phyloP scores from a whole-genome alignment of 208 protist species.

The Acanthamoeba healyi region DNA sequence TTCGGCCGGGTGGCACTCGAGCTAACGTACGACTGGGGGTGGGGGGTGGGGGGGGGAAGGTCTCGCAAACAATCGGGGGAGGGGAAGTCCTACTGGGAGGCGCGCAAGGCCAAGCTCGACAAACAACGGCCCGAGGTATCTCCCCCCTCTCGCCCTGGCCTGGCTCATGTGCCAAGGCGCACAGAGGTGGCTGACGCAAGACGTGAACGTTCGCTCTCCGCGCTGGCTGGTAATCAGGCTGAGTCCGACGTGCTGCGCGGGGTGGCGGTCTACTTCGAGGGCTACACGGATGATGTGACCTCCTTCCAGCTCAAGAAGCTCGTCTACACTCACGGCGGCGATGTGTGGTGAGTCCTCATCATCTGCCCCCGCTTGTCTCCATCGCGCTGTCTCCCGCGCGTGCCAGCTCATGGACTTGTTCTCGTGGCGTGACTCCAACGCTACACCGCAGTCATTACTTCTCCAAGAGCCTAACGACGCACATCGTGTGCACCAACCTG shows the following conservation, averaged over 20 bases:
- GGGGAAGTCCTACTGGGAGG: conserved; percentile 49
- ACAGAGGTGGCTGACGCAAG: too few species aligned
- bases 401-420: background rate
- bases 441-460: conserved; percentile 58
- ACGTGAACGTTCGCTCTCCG: background rate
- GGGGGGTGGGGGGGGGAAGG: background rate
- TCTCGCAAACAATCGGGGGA: background rate
- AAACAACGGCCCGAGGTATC: conserved; percentile 37
- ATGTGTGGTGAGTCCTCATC: background rate
- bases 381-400: background rate
- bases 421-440: background rate
- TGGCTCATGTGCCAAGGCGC: background rate
- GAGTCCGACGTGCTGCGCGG: conserved; percentile 23
- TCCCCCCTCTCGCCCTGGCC: background rate
- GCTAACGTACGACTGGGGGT: background rate
- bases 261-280: conserved; percentile 68
- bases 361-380: background rate
- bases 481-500: conserved; percentile 72
- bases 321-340: conserved; percentile 53
- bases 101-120: conserved; percentile 22
- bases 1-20: background rate
- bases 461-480: conserved; percentile 43
- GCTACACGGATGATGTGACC: conserved; percentile 68
- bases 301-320: conserved; percentile 69
- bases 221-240: background rate